These are phyloP conservation scores for Eucalyptus cloeziana DNA, from an alignment of 345 rosid genomes.

Conservation along the genomic window DNA sequence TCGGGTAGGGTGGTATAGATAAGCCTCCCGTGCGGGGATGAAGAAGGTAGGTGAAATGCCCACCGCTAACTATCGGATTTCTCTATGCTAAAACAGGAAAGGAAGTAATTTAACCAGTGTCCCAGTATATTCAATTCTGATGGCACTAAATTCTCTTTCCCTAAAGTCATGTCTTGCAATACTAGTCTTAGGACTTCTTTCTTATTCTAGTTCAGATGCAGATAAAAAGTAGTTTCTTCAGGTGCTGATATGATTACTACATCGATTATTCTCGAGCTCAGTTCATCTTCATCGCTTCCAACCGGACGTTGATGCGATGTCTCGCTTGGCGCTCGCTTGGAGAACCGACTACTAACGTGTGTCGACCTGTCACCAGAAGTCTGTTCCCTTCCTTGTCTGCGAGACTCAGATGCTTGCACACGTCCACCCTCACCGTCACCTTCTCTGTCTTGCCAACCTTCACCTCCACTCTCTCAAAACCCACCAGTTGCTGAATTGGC, in stretches of 20 bases:
- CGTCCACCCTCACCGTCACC: conserved; percentile 23
- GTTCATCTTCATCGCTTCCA: conserved; percentile 1
- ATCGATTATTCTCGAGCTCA: neutral
- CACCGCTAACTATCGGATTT: neutral
- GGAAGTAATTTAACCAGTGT: neutral
- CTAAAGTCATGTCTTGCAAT: neutral
- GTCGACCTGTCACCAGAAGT: conserved; percentile 24
- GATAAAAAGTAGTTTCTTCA: neutral
- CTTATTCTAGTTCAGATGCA: neutral
- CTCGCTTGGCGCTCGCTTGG: conserved; percentile 17
- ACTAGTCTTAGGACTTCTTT: neutral
- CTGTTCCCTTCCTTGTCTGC: conserved; percentile 40
- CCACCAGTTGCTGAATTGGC: conserved; percentile 32
- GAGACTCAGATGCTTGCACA: conserved; percentile 33
- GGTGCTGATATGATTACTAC: neutral
- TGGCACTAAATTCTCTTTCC: neutral
- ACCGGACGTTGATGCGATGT: conserved; percentile 18
- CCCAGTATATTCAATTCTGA: neutral
- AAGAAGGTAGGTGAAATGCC: too few species aligned
- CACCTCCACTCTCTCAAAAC: conserved; percentile 41
- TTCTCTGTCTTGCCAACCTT: conserved; percentile 18
- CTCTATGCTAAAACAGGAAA: neutral
- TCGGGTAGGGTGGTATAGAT: too few species aligned
- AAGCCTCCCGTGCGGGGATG: too few species aligned
- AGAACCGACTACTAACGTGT: conserved; percentile 30